Evolutionary conservation across 352 stramenopile species (phyloP).

Genomic region (Phytophthora cactorum): DNA sequence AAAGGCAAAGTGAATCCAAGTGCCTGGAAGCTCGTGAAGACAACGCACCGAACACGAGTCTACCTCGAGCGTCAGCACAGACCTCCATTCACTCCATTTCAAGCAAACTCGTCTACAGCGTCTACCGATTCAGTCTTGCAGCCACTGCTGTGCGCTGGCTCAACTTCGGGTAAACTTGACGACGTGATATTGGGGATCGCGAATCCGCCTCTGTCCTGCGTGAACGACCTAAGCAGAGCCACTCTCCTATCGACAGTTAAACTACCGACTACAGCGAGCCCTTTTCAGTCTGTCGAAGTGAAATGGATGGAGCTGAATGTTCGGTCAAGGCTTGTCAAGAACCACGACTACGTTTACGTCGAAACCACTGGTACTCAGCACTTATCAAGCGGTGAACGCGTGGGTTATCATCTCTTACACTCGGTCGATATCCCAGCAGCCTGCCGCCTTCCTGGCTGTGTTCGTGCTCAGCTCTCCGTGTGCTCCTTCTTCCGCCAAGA

Average conservation of each 20-base stretch:
- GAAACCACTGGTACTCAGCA: constrained; percentile 41
- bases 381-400: constrained; percentile 32
- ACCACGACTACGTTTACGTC: constrained; percentile 53
- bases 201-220: constrained; percentile 34
- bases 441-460: constrained; percentile 8
- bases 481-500: constrained; percentile 45
- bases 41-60: constrained; percentile 17
- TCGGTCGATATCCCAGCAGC: constrained; percentile 48
- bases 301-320: constrained; percentile 43
- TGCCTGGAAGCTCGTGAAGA: constrained; percentile 33
- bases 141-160: constrained; percentile 28
- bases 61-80: constrained; percentile 26
- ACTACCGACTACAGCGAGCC: constrained; percentile 39
- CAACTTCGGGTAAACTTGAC: constrained; percentile 31
- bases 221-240: constrained; percentile 37
- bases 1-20: constrained; percentile 19
- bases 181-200: constrained; percentile 49
- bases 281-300: constrained; percentile 37
- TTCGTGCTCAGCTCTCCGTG: constrained; percentile 42
- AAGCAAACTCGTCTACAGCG: not conserved
- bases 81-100: constrained; percentile 3
- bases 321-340: constrained; percentile 26
- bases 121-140: constrained; percentile 7
- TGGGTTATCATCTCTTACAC: constrained; percentile 61
- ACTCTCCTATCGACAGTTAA: constrained; percentile 43